A percentile compares a stretch with the other conserved stretches of the same genome.
Conservation (phyloP, 768 basidiomycete genomes). For the Mycena pura region DNA sequence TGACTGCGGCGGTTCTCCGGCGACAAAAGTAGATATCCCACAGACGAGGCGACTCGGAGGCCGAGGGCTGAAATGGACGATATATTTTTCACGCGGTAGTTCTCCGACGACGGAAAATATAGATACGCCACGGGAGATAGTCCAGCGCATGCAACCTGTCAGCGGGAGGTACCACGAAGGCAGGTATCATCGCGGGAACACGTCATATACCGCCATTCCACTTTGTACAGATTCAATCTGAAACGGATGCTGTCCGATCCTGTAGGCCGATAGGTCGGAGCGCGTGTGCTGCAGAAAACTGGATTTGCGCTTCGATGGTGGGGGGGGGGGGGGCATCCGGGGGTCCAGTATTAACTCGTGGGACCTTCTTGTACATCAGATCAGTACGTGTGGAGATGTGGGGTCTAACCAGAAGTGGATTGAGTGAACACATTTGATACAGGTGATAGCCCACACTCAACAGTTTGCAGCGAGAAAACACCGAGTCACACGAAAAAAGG, state of each 20-base stretch:
- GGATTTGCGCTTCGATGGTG: conserved; percentile 4
- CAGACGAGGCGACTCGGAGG: neutral
- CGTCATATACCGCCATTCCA: neutral
- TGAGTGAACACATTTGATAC: neutral
- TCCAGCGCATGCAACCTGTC: neutral
- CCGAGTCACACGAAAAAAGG: neutral
- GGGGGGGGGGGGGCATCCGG: no score
- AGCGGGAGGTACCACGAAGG: neutral
- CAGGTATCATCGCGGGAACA: conserved; percentile 2
- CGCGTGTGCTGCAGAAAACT: neutral
- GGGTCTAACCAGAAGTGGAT: conserved; percentile 21
- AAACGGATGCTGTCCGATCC: neutral
- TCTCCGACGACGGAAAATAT: neutral
- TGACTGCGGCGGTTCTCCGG: neutral
- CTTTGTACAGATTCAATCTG: neutral
- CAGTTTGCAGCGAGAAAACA: neutral
- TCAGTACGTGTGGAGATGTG: neutral
- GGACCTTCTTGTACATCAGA: no score
- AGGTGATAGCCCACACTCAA: neutral
- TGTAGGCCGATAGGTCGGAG: neutral
- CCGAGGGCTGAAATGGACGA: neutral
- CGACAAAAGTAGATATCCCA: neutral
- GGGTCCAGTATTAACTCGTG: no score
- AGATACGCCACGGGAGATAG: neutral
- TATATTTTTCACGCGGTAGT: no score